These are phyloP conservation scores for Fusarium sp. DNA, from an alignment of 2,329 filamentous ascomycete genomes.

Conservation along the genomic window DNA sequence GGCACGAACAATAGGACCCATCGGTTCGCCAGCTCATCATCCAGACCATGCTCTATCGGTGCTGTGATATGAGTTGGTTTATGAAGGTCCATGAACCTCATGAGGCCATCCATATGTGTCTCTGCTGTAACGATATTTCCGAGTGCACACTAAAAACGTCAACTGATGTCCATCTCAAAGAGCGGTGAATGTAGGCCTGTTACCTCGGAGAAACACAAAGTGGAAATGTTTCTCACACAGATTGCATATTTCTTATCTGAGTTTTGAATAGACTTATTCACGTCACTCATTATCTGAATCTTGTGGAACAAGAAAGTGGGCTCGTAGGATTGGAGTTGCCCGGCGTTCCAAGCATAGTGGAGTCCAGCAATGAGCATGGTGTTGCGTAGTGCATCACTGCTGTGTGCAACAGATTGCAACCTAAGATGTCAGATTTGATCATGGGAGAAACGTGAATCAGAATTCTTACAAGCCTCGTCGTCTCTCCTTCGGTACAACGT, in stretches of 20 bases:
- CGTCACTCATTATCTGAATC: slow-evolving; percentile 27
- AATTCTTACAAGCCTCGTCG: slow-evolving; percentile 5
- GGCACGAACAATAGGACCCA: slow-evolving; percentile 32
- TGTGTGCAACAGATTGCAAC: slow-evolving; percentile 11
- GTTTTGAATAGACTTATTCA: slow-evolving; percentile 22
- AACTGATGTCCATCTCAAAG: accelerated
- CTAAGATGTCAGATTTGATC: neutral
- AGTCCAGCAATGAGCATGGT: slow-evolving; percentile 38
- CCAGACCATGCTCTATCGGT: neutral
- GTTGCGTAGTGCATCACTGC: slow-evolving; percentile 29
- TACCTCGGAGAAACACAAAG: slow-evolving; percentile 37
- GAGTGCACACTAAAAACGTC: slow-evolving; percentile 22
- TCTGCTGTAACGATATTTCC: slow-evolving; percentile 31
- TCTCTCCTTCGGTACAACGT: slow-evolving; percentile 5
- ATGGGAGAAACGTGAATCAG: accelerated
- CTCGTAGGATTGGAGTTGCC: slow-evolving; percentile 27
- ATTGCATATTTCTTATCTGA: neutral
- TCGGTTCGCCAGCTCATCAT: slow-evolving; percentile 35
- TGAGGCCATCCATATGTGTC: slow-evolving; percentile 34
- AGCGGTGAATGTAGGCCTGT: accelerated
- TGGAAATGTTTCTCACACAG: slow-evolving; percentile 35
- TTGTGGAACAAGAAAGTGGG: slow-evolving; percentile 39
- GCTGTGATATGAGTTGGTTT: neutral
- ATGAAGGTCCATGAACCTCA: slow-evolving; percentile 38
- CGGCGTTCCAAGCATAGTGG: slow-evolving; percentile 37